Evolutionary conservation across 1,284 basidiomycete genomes (phyloP), one percentile per base, ranked within the genome.

Genomic region (Austroboletus rostrupii): DNA sequence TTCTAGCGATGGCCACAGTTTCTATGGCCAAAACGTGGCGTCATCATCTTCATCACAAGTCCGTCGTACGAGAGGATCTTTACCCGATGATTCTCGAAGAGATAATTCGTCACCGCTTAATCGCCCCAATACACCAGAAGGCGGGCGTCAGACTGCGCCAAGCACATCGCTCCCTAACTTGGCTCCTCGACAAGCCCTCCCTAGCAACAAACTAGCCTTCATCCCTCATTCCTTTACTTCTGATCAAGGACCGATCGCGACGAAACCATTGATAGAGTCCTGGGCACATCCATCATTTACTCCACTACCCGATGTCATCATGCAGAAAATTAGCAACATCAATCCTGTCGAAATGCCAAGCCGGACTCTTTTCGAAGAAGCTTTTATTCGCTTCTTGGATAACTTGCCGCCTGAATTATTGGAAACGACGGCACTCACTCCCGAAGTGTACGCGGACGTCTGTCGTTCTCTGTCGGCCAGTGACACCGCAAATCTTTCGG

Each of bases 261-360:
- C 69, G 5, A 75, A 73, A 47, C 63, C 74, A 31, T 60, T 45
- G 23, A 56, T 76, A 50, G 76, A 81, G 52, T 76, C 80, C 1
- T 87, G 83, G 83, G 66, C 58, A 42, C 74, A 83, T 56, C 70
- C 74, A 3, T 66, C 72, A 10, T 87, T 86, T 59, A 72, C 77
- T 21, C 75, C 83, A 3, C 75, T 87, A 43, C 84, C 84, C 5
- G 71, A 74, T 11, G 64, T 67, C 45, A 72, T 85, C 37, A 56
- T 72, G 35, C 72, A 74, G 48, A 71, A 74, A 48, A 70, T 86
- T 16, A 66, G 65, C 37, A 69, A 69, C 20, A 70, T 80, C 41
- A 77, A 76, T 57, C 72, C 75, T 14, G 71, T 74, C 33, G 83
- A 85, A 59, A 80, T 86, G 76, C 84, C 85, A 3, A 70, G 69